Evolutionary conservation across 164 flowering plant genomes (phyloP).

Genomic region (Piper longum): DNA sequence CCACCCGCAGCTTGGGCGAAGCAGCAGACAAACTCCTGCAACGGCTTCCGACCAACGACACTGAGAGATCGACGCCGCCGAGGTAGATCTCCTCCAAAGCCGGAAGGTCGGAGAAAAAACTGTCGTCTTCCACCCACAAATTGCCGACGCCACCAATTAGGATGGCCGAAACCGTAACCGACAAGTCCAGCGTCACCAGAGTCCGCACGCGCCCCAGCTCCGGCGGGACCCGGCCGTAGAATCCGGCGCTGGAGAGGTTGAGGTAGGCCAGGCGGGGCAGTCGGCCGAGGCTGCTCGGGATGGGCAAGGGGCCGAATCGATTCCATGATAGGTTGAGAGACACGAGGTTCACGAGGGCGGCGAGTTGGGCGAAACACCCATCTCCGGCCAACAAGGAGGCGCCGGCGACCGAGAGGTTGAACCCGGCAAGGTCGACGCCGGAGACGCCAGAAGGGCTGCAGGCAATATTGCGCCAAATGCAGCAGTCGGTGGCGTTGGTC

Average conservation of each 20-base stretch:
- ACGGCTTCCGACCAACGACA: slow-evolving; percentile 9
- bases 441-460: background rate
- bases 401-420: background rate
- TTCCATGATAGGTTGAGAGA: slow-evolving; percentile 33
- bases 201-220: slow-evolving; percentile 17
- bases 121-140: slow-evolving; percentile 10
- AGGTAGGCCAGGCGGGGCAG: slow-evolving; percentile 23
- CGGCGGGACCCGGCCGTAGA: slow-evolving; percentile 30
- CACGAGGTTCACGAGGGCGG: slow-evolving; percentile 15
- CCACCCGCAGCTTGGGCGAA: slow-evolving; percentile 13
- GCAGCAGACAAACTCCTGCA: slow-evolving; percentile 19
- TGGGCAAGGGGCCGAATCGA: slow-evolving; percentile 6
- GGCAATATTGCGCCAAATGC: background rate
- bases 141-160: background rate
- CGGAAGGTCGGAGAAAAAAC: slow-evolving; percentile 13
- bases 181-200: slow-evolving; percentile 16
- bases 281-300: slow-evolving; percentile 23
- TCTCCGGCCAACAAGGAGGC: no score
- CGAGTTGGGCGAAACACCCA: background rate
- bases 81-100: slow-evolving; percentile 20
- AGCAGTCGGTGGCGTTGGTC: background rate
- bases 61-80: slow-evolving; percentile 24
- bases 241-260: slow-evolving; percentile 37
- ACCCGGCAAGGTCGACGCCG: background rate
- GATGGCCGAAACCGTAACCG: slow-evolving; percentile 6